A percentile compares a stretch with the other conserved stretches of the same genome.
Evolutionary conservation across 108 stramenopile genomes (phyloP).

Genomic region (Chaetoceros tenuissimus): DNA sequence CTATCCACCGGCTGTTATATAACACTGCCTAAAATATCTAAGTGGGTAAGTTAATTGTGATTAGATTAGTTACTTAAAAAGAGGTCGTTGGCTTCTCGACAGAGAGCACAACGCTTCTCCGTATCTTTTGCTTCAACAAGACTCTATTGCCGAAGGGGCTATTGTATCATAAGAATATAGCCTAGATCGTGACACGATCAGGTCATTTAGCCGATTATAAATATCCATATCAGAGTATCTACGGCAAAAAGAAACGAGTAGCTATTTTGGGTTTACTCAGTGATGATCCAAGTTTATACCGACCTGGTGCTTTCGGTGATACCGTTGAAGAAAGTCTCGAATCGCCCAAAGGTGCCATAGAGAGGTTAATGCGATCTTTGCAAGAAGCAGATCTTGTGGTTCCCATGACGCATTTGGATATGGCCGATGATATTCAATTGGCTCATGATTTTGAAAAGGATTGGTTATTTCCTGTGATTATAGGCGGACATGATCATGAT

Average conservation of each 20-base stretch:
- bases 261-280: conserved; percentile 59
- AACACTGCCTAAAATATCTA: too few species aligned
- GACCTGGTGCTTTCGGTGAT: conserved; percentile 41
- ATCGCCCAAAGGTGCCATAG: conserved; percentile 8
- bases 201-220: too few species aligned
- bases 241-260: conserved; percentile 21
- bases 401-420: conserved; percentile 64
- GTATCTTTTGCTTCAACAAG: too few species aligned
- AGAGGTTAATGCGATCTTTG: conserved; percentile 8
- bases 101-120: too few species aligned
- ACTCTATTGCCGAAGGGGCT: too few species aligned
- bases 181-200: too few species aligned
- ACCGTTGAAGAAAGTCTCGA: conserved; percentile 33
- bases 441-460: conserved; percentile 6
- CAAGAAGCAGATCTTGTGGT: conserved; percentile 29
- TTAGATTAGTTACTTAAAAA: too few species aligned
- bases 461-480: not conserved
- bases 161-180: too few species aligned
- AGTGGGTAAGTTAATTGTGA: too few species aligned
- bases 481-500: conserved; percentile 23
- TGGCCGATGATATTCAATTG: conserved; percentile 31
- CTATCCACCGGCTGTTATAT: too few species aligned
- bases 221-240: too few species aligned
- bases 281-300: conserved; percentile 59
- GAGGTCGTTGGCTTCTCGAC: too few species aligned